Conservation (phyloP, 108 stramenopile species). For the Conticribra weissflogii region DNA sequence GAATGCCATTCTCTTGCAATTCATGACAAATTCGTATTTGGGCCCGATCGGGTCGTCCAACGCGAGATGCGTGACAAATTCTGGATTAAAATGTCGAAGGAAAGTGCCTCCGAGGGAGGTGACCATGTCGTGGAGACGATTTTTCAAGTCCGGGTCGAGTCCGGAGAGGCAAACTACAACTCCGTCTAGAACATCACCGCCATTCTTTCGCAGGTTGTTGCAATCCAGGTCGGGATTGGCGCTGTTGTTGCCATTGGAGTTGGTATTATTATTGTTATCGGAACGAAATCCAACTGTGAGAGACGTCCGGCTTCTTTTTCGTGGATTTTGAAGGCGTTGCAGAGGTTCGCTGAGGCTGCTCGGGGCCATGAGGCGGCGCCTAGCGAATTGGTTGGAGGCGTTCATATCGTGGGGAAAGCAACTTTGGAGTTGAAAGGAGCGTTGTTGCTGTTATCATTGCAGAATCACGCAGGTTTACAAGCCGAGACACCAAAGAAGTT, state of each 20-base stretch:
- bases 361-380: too few species aligned
- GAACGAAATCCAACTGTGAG: too few species aligned
- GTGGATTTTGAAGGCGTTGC: background rate
- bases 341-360: background rate
- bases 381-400: background rate
- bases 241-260: too few species aligned
- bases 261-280: too few species aligned
- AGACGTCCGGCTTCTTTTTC: background rate
- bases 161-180: constrained; percentile 38
- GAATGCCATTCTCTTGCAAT: too few species aligned
- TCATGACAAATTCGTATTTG: constrained; percentile 26
- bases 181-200: constrained; percentile 16
- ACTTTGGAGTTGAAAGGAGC: background rate
- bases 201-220: too few species aligned
- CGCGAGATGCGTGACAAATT: constrained; percentile 27
- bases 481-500: too few species aligned
- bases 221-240: too few species aligned
- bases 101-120: constrained; percentile 12
- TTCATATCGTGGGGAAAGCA: background rate
- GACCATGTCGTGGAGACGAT: constrained; percentile 14
- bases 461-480: too few species aligned
- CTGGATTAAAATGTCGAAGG: constrained; percentile 21
- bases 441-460: too few species aligned
- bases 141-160: constrained; percentile 14
- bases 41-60: constrained; percentile 14